Conservation (phyloP, 176 grass and related monocot genomes). For the Zea luxurians region DNA sequence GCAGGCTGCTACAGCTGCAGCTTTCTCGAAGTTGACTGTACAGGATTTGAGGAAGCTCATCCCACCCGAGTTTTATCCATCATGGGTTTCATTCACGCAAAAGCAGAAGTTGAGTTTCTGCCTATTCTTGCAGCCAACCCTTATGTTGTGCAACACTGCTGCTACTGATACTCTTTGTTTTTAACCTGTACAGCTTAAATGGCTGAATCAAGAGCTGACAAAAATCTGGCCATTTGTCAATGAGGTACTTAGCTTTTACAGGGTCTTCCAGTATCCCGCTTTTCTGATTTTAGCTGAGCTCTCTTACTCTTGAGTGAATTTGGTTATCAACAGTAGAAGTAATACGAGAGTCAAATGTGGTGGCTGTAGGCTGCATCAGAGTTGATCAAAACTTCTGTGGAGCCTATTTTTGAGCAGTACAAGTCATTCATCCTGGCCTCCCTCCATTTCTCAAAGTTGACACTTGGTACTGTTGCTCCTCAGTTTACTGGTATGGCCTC, state of each 20-base stretch:
- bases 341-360: constrained; percentile 26
- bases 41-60: constrained; percentile 79
- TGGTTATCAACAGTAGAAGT: constrained; percentile 31
- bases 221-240: constrained; percentile 95
- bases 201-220: constrained; percentile 78
- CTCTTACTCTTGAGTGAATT: constrained; percentile 37
- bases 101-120: constrained; percentile 83
- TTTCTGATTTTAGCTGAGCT: constrained; percentile 26
- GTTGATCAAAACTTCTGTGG: constrained; percentile 85
- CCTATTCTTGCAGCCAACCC: not conserved
- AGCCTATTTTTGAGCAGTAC: constrained; percentile 97
- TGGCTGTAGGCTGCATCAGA: constrained; percentile 88
- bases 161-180: constrained; percentile 43
- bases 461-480: constrained; percentile 96
- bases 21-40: constrained; percentile 78
- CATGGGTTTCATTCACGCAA: constrained; percentile 89
- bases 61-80: constrained; percentile 77
- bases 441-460: constrained; percentile 91
- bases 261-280: constrained; percentile 26
- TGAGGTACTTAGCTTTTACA: constrained; percentile 53
- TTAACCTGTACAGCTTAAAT: constrained; percentile 71
- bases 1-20: constrained; percentile 60
- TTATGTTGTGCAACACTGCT: constrained; percentile 15
- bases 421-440: constrained; percentile 84
- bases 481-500: constrained; percentile 80